Evolutionary conservation across 1,284 basidiomycete genomes (phyloP).

Genomic region (Schizophyllum amplum): DNA sequence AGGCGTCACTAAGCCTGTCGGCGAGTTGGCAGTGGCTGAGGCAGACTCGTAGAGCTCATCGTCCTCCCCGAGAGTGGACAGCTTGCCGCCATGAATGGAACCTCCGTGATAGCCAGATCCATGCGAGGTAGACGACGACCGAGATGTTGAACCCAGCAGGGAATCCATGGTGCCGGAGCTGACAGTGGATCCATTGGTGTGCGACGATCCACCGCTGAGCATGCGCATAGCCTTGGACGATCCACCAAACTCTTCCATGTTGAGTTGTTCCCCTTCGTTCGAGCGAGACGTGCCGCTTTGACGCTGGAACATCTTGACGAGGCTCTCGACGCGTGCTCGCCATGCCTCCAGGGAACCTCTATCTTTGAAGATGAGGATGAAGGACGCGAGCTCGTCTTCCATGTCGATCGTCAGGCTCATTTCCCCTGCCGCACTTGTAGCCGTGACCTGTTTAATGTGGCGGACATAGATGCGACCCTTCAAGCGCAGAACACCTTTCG

Average conservation of each 20-base stretch:
- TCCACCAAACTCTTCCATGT: slow-evolving; percentile 71
- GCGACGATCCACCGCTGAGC: slow-evolving; percentile 47
- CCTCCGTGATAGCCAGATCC: slow-evolving; percentile 29
- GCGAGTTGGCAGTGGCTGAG: slow-evolving; percentile 27
- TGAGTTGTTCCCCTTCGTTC: slow-evolving; percentile 27
- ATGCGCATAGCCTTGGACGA: slow-evolving; percentile 68
- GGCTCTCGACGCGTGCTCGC: slow-evolving; percentile 70
- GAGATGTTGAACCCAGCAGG: slow-evolving; percentile 47
- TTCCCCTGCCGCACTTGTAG: slow-evolving; percentile 70
- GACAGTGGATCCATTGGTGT: not conserved
- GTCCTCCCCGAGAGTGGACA: slow-evolving; percentile 22
- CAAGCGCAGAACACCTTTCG: slow-evolving; percentile 77
- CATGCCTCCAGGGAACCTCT: slow-evolving; percentile 84
- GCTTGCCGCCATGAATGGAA: slow-evolving; percentile 18
- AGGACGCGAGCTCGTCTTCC: slow-evolving; percentile 92
- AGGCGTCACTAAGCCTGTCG: slow-evolving; percentile 59
- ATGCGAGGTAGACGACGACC: slow-evolving; percentile 62
- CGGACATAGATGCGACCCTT: slow-evolving; percentile 93
- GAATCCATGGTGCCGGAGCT: slow-evolving; percentile 27
- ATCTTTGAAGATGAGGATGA: slow-evolving; percentile 92
- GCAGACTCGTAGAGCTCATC: slow-evolving; percentile 11
- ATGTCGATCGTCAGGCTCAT: slow-evolving; percentile 90
- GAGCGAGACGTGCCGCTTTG: slow-evolving; percentile 27
- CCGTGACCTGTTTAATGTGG: slow-evolving; percentile 83
- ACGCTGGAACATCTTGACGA: slow-evolving; percentile 61